phyloP scores from a whole-genome alignment of 23 red algal genomes.

The Rhodosorus marinus region DNA sequence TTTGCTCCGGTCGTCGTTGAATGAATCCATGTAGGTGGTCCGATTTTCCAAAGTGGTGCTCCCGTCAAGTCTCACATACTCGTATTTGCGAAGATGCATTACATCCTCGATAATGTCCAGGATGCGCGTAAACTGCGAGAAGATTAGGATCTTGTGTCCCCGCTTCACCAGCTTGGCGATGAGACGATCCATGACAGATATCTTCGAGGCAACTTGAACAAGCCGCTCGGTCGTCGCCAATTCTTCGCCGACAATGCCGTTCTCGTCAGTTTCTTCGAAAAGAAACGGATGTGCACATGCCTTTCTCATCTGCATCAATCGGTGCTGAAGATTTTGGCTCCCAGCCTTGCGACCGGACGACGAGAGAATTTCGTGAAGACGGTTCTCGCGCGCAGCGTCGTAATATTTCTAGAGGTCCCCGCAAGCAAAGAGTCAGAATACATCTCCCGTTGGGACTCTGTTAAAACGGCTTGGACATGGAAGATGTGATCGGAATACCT shows the following conservation, averaged over 20 bases:
- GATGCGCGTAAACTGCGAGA: not conserved
- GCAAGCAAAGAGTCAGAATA: too few relatives aligned
- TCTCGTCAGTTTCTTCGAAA: slow-evolving; percentile 18
- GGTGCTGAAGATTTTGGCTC: slow-evolving; percentile 3
- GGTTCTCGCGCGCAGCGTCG: slow-evolving; percentile 4
- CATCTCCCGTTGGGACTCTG: too few relatives aligned
- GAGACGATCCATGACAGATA: not conserved
- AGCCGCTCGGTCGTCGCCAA: not conserved
- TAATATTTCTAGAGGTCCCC: too few relatives aligned
- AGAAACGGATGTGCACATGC: slow-evolving; percentile 33
- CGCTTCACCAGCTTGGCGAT: too few relatives aligned
- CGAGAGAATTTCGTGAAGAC: slow-evolving; percentile 5
- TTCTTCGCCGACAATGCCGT: too few relatives aligned
- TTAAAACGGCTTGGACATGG: too few relatives aligned
- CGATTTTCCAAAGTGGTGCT: not conserved
- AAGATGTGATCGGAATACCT: too few relatives aligned
- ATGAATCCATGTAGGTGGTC: not conserved
- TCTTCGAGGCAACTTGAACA: not conserved
- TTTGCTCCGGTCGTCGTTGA: not conserved
- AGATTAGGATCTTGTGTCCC: not conserved
- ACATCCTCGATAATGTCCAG: not conserved
- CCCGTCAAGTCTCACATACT: not conserved
- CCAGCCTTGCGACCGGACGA: too few relatives aligned
- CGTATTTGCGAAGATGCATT: not conserved
- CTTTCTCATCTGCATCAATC: slow-evolving; percentile 38